Evolutionary conservation across 257 asterid genomes (phyloP).

Genomic region (Solanum sejunctum): DNA sequence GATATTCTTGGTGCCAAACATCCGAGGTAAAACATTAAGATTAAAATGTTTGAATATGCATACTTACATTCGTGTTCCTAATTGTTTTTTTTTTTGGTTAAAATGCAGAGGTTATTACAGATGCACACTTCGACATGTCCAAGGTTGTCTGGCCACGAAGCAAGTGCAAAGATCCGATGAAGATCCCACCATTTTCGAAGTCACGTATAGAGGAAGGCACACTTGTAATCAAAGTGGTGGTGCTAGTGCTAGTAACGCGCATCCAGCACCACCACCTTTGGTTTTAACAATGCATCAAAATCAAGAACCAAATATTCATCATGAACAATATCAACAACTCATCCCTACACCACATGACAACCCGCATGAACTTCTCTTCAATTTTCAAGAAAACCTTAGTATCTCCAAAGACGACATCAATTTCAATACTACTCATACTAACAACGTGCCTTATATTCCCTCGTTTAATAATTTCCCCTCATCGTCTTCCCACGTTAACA

Average conservation of each 20-base stretch:
- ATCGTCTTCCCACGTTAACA: background rate
- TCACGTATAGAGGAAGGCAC: slow-evolving; percentile 30
- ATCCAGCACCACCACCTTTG: background rate
- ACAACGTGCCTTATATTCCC: slow-evolving; percentile 8
- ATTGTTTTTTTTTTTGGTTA: background rate
- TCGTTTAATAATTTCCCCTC: slow-evolving; percentile 1
- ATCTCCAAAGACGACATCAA: slow-evolving; percentile 13
- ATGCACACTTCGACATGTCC: slow-evolving; percentile 26
- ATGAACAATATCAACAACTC: slow-evolving; percentile 1
- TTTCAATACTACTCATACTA: slow-evolving; percentile 1
- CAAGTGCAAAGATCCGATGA: slow-evolving; percentile 35
- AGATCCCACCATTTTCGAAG: slow-evolving; percentile 25
- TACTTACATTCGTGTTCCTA: background rate
- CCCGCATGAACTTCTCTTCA: slow-evolving; percentile 7
- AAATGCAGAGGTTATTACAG: slow-evolving; percentile 36
- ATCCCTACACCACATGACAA: background rate
- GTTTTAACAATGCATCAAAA: background rate
- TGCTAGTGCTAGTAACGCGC: background rate
- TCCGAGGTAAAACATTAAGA: slow-evolving; percentile 43
- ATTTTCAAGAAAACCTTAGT: slow-evolving; percentile 31
- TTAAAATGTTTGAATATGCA: background rate
- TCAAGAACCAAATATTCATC: slow-evolving; percentile 9
- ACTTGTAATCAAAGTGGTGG: slow-evolving; percentile 21
- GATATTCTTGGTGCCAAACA: slow-evolving; percentile 74
- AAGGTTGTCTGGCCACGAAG: slow-evolving; percentile 36